Evolutionary conservation across 345 rosid genomes (phyloP), one percentile per base, ranked within the genome.

Genomic region (Brassica rapa): DNA sequence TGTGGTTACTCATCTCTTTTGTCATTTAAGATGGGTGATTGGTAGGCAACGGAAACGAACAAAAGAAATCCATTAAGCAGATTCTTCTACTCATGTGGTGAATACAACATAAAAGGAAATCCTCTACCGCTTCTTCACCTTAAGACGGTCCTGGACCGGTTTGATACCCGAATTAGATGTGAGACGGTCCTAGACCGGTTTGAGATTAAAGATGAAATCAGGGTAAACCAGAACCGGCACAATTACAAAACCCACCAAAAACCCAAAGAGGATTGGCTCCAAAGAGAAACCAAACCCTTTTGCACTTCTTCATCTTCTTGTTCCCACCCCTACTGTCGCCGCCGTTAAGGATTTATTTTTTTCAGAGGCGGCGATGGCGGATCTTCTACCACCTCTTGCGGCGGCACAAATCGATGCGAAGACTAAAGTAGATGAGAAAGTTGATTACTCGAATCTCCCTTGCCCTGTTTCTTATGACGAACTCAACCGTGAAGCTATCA

Each of bases 391-490:
- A 73, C 86, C 92, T 0, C 77, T 76, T 32, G 29, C 51, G 30
- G 8, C 85, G 15, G 41, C 82, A 19, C 76, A 70, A 55, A 62
- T 71, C n/a, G 90, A 85, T 29, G 78, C 24, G 4, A 83, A 75
- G 71, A 14, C 56, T 62, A 82, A 84, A 77, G 80, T 37, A 37
- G 86, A 73, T 27, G 91, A 86, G 81, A 90, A 86, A 80, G 87
- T 84, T 6, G 93, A 94, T 74, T 94, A 88, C 88, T 66, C 82
- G 66, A 85, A 89, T 70, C 91, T 94, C 57, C 96, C 96, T 60
- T 92, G 96, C 77, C 98, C 98, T 67, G 82, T 92, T 83, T 92
- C 98, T 27, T 94, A 87, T 46, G 98, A 94, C 71, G 98, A 94
- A 82, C 80, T 92, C 83, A 93, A 92, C 81, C 96, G 98, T 2